Evolutionary conservation across 148 eudicot genomes (phyloP).

Genomic region (Vaccinium corymbosum): DNA sequence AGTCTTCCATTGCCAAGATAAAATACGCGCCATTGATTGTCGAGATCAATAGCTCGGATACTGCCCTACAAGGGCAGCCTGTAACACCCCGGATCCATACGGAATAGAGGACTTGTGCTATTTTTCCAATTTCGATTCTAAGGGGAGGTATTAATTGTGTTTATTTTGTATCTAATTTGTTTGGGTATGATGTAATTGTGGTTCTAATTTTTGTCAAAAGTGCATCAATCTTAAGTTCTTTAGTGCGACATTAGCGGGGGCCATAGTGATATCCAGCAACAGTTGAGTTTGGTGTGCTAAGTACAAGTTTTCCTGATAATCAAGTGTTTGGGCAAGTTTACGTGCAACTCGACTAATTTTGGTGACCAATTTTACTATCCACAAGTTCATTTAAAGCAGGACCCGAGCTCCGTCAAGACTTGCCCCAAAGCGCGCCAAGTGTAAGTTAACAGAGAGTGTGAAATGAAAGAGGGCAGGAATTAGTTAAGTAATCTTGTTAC

Average conservation of each 20-base stretch:
- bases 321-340: background rate
- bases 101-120: too few relatives aligned
- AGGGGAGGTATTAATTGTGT: too few relatives aligned
- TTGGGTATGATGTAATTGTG: background rate
- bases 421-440: background rate
- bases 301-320: background rate
- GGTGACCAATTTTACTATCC: background rate
- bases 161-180: too few relatives aligned
- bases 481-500: background rate
- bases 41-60: too few relatives aligned
- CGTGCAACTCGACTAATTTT: too few relatives aligned
- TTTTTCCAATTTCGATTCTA: too few relatives aligned
- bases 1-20: too few relatives aligned
- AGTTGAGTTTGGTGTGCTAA: background rate
- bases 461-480: background rate
- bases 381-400: background rate
- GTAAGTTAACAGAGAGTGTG: background rate
- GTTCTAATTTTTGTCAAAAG: background rate
- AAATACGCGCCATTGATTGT: too few relatives aligned
- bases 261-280: background rate
- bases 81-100: too few relatives aligned
- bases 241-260: background rate
- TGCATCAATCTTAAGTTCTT: background rate
- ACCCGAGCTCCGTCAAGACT: too few relatives aligned
- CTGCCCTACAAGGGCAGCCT: too few relatives aligned